Base-by-base conservation (phyloP, 805 yeast species). In the Starmerella geochares region DNA sequence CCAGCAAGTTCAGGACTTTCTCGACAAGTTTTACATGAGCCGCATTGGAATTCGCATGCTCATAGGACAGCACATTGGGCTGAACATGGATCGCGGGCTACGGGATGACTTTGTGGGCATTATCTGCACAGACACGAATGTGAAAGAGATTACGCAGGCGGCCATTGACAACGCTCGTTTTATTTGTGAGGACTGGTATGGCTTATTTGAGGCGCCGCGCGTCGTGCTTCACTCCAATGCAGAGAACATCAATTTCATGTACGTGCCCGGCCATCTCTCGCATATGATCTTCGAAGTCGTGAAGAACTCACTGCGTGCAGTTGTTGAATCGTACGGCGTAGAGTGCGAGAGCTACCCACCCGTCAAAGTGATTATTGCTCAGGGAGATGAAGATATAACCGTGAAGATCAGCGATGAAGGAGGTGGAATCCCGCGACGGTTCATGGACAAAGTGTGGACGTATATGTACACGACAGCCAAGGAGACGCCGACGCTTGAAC, bases 371-470 rank as follows among this genome's bases (percentile, higher is more conserved):
- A 83, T 87, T 47, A 87, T 86, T 25, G 85, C 88, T 10, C 85
- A 86, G 62, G 96, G 96, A 14, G 77, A 79, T 41, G 95, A 86
- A 63, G 96, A 87, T 60, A 86, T 87, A 58, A 86, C 95, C 9
- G 81, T 86, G 58, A 87, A 87, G 65, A 80, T 86, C 54, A 80
- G 88, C 25, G 96, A 86, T 64, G 95, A 86, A 67, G 96, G 96
- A 32, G 96, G 95, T 27, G 96, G 95, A 20, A 86, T 87, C 53
- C 84, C 95, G 2, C 73, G 95, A 53, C 75, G 85, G 53, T 88
- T 83, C 49, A 76, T 84, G 14, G 92, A 94, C 3, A 71, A 83
- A 55, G 83, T 86, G 39, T 87, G 95, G 95, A 84, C 95, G 0
- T 86, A 86, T 64, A 74, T 87, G 65, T 86, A 86, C 67, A 87